A percentile compares a stretch with the other conserved stretches of the same genome.
Evolutionary conservation across 768 basidiomycete species (phyloP).

Genomic region (Tricholoma bakamatsutake): DNA sequence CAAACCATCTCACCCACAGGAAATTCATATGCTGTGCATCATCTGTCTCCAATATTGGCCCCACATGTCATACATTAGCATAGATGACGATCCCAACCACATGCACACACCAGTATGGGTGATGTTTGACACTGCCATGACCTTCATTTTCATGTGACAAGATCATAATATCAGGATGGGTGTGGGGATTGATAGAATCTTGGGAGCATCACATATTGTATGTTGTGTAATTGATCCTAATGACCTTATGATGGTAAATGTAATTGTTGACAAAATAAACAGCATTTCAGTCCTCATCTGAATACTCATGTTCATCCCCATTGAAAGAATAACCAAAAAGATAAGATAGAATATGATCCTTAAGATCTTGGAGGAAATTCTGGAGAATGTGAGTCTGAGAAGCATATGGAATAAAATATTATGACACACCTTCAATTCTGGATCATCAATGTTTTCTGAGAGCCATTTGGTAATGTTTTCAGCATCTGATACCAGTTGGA

Average conservation of each 20-base stretch:
- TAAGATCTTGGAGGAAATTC: constrained; percentile 21
- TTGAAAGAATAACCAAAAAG: constrained; percentile 1
- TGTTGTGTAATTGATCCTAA: constrained; percentile 33
- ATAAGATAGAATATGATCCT: constrained; percentile 19
- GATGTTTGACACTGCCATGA: too few relatives aligned
- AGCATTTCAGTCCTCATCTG: constrained; percentile 5
- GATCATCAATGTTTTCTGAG: constrained; percentile 14
- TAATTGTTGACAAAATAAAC: constrained; percentile 14
- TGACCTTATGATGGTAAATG: constrained; percentile 18
- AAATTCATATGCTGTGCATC: too few relatives aligned
- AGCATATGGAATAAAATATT: background rate
- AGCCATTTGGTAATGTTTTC: constrained; percentile 2
- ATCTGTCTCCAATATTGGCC: too few relatives aligned
- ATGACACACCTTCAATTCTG: constrained; percentile 16
- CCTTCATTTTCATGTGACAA: too few relatives aligned
- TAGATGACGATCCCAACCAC: too few relatives aligned
- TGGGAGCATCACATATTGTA: constrained; percentile 34
- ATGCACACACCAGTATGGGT: too few relatives aligned
- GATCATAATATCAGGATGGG: constrained; percentile 26
- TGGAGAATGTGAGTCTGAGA: background rate
- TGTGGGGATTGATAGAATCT: constrained; percentile 31
- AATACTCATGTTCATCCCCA: constrained; percentile 9
- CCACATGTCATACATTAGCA: too few relatives aligned
- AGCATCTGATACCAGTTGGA: constrained; percentile 6
- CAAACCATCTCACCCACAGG: too few relatives aligned